Percentiles rank a stretch among this genome's conserved stretches.
Evolutionary conservation across 805 yeast species (phyloP).

Genomic region (Starmerella etchellsii): DNA sequence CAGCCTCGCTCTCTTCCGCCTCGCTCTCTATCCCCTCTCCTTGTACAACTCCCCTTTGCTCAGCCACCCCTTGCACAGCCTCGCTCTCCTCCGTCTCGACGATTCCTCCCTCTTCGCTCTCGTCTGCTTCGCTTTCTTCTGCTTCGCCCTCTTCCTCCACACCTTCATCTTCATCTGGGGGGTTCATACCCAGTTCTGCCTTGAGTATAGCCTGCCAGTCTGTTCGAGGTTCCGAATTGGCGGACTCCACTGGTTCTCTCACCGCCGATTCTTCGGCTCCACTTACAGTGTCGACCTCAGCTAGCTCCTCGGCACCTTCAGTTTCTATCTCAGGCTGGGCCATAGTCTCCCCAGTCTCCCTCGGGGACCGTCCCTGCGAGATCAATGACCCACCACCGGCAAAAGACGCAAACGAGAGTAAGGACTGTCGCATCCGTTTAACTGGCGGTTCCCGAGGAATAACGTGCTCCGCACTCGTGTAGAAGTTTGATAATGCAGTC

Average conservation of each 20-base stretch:
- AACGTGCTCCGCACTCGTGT: slow-evolving; percentile 29
- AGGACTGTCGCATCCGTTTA: slow-evolving; percentile 8
- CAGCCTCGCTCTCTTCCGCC: neutral
- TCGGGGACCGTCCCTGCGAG: slow-evolving; percentile 2
- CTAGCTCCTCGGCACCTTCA: too few relatives aligned
- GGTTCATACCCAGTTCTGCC: too few relatives aligned
- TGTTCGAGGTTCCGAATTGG: too few relatives aligned
- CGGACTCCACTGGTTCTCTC: too few relatives aligned
- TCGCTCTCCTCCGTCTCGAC: neutral
- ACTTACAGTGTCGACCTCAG: too few relatives aligned
- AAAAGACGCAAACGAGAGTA: slow-evolving; percentile 10
- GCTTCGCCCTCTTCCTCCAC: neutral
- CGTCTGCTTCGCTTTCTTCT: neutral
- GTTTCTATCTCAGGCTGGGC: too few relatives aligned
- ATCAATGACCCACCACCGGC: slow-evolving; percentile 15
- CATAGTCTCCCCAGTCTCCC: too few relatives aligned
- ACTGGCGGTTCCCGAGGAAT: slow-evolving; percentile 26
- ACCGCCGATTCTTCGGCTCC: too few relatives aligned
- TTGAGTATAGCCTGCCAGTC: too few relatives aligned
- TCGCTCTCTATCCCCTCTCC: neutral
- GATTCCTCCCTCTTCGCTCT: too few relatives aligned
- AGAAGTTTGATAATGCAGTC: slow-evolving; percentile 38
- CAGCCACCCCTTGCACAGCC: neutral
- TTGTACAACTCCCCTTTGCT: too few relatives aligned
- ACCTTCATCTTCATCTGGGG: too few relatives aligned